These are phyloP conservation scores for Penicillium tannophilum DNA, from an alignment of 495 filamentous ascomycete genomes.

Conservation along the genomic window DNA sequence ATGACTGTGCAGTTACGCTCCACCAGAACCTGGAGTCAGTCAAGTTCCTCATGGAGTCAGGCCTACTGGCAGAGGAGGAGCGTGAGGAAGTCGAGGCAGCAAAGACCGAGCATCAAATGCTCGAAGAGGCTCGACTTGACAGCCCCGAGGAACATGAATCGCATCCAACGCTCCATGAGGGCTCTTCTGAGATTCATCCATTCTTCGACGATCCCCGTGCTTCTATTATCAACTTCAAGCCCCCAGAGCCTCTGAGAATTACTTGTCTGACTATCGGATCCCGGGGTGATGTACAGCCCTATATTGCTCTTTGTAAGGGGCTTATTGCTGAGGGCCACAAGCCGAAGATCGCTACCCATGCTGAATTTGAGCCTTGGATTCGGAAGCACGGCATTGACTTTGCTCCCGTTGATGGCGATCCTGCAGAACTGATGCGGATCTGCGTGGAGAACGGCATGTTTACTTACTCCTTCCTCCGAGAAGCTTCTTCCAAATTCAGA, in stretches of 20 bases:
- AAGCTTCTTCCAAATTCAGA: conserved; percentile 86
- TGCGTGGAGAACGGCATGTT: conserved; percentile 99
- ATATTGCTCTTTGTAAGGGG: conserved; percentile 94
- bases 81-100: conserved; percentile 74
- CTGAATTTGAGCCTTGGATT: conserved; percentile 87
- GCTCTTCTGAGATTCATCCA: conserved; percentile 54
- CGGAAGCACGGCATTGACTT: conserved; percentile 92
- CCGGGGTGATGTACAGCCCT: conserved; percentile 94
- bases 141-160: conserved; percentile 60
- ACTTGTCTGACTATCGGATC: conserved; percentile 97
- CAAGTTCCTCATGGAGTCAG: conserved; percentile 71
- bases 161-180: conserved; percentile 37
- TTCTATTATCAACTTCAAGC: conserved; percentile 95
- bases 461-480: conserved; percentile 84
- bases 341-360: conserved; percentile 87
- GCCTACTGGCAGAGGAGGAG: conserved; percentile 67
- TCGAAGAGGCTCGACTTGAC: conserved; percentile 75
- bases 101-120: conserved; percentile 76
- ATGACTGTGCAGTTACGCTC: conserved; percentile 86
- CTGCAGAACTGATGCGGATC: conserved; percentile 90
- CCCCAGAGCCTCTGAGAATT: conserved; percentile 75
- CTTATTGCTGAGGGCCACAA: conserved; percentile 85
- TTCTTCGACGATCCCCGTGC: conserved; percentile 93
- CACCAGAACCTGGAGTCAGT: conserved; percentile 73
- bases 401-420: conserved; percentile 83